A percentile compares a stretch with the other conserved stretches of the same genome.
These are phyloP conservation scores for Helenozyma rhizophorensis DNA, from an alignment of 805 yeast genomes.

Conservation along the genomic window DNA sequence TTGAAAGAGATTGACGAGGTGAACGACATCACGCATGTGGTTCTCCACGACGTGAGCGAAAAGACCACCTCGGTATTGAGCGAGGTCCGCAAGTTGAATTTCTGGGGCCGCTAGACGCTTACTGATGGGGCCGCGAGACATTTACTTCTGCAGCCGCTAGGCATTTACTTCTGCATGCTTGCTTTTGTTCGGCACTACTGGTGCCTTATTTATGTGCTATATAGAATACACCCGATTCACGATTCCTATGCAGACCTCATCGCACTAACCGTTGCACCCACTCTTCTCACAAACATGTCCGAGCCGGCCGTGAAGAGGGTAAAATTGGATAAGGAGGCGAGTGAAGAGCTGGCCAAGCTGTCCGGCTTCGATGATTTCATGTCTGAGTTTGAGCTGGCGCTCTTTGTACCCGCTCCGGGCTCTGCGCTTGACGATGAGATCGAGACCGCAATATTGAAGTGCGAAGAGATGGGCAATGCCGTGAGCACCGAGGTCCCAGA, in stretches of 20 bases:
- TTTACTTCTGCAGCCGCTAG: too few relatives aligned
- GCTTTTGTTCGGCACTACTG: too few relatives aligned
- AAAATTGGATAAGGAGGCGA: too few relatives aligned
- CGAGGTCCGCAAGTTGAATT: slow-evolving; percentile 17
- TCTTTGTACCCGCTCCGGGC: slow-evolving; percentile 2
- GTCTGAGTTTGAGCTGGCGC: slow-evolving; percentile 7
- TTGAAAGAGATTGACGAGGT: slow-evolving; percentile 26
- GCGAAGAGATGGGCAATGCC: background rate
- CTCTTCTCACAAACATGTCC: too few relatives aligned
- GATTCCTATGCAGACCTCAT: too few relatives aligned
- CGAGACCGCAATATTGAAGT: background rate
- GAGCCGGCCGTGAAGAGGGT: too few relatives aligned
- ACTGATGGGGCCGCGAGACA: too few relatives aligned
- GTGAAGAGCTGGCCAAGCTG: too few relatives aligned
- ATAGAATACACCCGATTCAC: too few relatives aligned
- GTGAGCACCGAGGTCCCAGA: slow-evolving; percentile 1
- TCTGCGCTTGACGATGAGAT: slow-evolving; percentile 2
- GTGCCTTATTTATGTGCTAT: too few relatives aligned
- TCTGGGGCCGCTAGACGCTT: slow-evolving; percentile 9
- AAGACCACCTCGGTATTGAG: slow-evolving; percentile 13
- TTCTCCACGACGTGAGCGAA: slow-evolving; percentile 14
- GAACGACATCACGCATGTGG: slow-evolving; percentile 16
- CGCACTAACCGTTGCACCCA: too few relatives aligned
- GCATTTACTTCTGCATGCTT: too few relatives aligned
- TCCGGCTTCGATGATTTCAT: slow-evolving; percentile 10